Conservation (phyloP, 805 yeast genomes). For the Sungouiozyma intestinalis region DNA sequence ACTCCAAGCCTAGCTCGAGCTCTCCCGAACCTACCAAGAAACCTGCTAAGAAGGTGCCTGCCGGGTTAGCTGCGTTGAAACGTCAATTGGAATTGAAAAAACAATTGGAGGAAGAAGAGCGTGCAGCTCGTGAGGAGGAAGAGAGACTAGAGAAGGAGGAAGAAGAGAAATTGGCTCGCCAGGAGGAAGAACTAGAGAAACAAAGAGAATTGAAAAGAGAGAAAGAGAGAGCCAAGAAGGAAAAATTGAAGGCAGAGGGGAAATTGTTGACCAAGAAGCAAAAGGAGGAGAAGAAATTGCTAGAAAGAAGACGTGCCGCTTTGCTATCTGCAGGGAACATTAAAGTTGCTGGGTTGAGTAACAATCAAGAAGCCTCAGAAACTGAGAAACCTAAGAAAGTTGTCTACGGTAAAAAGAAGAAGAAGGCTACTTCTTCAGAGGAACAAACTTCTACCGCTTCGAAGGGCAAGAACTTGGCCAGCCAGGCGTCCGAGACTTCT, state of each 20-base stretch:
- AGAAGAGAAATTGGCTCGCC: slow-evolving; percentile 37
- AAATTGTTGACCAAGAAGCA: slow-evolving; percentile 89
- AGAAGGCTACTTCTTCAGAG: slow-evolving; percentile 29
- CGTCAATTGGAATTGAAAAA: slow-evolving; percentile 82
- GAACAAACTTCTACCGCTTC: slow-evolving; percentile 4
- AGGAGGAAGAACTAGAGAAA: slow-evolving; percentile 41
- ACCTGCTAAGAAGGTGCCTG: slow-evolving; percentile 73
- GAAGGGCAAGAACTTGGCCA: slow-evolving; percentile 18
- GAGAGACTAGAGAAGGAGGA: slow-evolving; percentile 40
- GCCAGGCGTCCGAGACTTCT: slow-evolving; percentile 8
- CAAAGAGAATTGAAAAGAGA: slow-evolving; percentile 66
- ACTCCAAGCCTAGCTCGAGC: slow-evolving; percentile 30
- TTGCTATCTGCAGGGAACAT: slow-evolving; percentile 66
- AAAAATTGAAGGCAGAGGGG: slow-evolving; percentile 93
- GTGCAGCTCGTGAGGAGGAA: slow-evolving; percentile 66
- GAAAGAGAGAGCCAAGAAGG: slow-evolving; percentile 75
- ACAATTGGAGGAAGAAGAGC: slow-evolving; percentile 77
- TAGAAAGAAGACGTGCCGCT: slow-evolving; percentile 84
- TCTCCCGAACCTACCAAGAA: slow-evolving; percentile 31
- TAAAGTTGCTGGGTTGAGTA: slow-evolving; percentile 61
- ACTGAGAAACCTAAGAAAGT: slow-evolving; percentile 53
- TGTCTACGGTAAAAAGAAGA: slow-evolving; percentile 65
- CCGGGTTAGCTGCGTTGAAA: slow-evolving; percentile 84
- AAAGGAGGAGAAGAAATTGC: slow-evolving; percentile 77
- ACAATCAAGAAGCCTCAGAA: slow-evolving; percentile 15